Evolutionary conservation across 495 filamentous ascomycete species (phyloP), one percentile per base, ranked within the genome.

Genomic region (Oidiodendron maius): DNA sequence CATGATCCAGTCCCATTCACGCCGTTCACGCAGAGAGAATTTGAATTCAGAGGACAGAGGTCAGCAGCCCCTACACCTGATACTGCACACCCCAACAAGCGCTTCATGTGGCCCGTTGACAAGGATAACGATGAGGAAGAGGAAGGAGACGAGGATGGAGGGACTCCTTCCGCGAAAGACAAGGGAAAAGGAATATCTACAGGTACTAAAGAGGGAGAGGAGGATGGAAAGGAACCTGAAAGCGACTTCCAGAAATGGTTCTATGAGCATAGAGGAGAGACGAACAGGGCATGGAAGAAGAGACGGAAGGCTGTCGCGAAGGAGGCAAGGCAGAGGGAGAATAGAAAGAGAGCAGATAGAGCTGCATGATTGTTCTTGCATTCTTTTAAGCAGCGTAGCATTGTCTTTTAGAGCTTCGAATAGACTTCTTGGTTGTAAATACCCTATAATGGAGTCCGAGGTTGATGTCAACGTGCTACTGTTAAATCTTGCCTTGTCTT

Each of bases 61-160:
- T 94, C 89, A 56, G 91, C 91, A 10, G 93, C 93, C 0, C 93
- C 93, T 2, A 97, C 93, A 0, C 93, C 93, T 1, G 93, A 98
- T 58, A 97, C 93, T 0, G 86, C 87, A n/a, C 77, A 86, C 46
- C 80, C 82, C 16, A 76, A 69, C 24, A 72, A 75, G 16, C 68
- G 52, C 25, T 71, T 70, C 51, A 62, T 72, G 4, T 78, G 74
- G 75, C 59, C 64, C n/a, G 64, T 61, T 1, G 67, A 69, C 2
- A 61, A 57, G 15, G 61, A 59, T 21, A 60, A 60, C 17, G 61
- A 64, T 8, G 60, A 65, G 10, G 63, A 60, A 10, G 70, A 65
- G 4, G 66, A 66, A 5, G 66, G 63, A 1, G 63, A 67, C 4
- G 67, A 67, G 3, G 68, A 65, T 16, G 47, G 30, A 56, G 57